Conservation (phyloP, 768 basidiomycete species). For the Collybiopsis confluens region DNA sequence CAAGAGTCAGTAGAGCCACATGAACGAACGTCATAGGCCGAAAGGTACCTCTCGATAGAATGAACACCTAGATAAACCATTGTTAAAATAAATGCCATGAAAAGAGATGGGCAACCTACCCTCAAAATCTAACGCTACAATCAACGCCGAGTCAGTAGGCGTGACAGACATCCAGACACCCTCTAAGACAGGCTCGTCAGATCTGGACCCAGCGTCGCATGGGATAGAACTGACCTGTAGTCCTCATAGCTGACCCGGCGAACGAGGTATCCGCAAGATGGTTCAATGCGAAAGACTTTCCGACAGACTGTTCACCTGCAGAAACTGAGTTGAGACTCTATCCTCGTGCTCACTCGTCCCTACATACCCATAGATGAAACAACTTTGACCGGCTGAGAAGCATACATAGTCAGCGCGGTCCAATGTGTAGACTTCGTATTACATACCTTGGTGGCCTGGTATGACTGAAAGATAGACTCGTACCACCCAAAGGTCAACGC, state of each 20-base stretch:
- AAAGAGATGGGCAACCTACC: slow-evolving; percentile 37
- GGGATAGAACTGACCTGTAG: slow-evolving; percentile 32
- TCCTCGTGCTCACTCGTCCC: not conserved
- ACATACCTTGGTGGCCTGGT: slow-evolving; percentile 51
- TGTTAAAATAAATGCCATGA: slow-evolving; percentile 41
- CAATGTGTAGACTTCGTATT: not conserved
- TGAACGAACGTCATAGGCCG: too few relatives aligned
- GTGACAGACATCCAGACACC: slow-evolving; percentile 69
- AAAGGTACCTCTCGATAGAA: slow-evolving; percentile 55
- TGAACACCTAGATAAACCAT: slow-evolving; percentile 69
- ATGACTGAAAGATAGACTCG: slow-evolving; percentile 59
- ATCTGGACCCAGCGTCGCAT: not conserved
- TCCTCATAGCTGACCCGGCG: slow-evolving; percentile 63
- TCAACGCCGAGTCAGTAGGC: slow-evolving; percentile 47
- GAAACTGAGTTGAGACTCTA: not conserved
- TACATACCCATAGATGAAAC: slow-evolving; percentile 59
- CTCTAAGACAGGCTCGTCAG: slow-evolving; percentile 23
- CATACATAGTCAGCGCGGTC: not conserved
- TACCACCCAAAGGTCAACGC: slow-evolving; percentile 60
- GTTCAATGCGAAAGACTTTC: slow-evolving; percentile 55
- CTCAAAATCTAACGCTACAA: slow-evolving; percentile 65
- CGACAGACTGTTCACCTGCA: slow-evolving; percentile 58
- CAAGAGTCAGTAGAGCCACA: too few relatives aligned
- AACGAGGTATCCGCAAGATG: slow-evolving; percentile 64
- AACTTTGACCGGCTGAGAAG: slow-evolving; percentile 50